Evolutionary conservation across 2,329 filamentous ascomycete species (phyloP).

Genomic region (Chaetomium strumarium): DNA sequence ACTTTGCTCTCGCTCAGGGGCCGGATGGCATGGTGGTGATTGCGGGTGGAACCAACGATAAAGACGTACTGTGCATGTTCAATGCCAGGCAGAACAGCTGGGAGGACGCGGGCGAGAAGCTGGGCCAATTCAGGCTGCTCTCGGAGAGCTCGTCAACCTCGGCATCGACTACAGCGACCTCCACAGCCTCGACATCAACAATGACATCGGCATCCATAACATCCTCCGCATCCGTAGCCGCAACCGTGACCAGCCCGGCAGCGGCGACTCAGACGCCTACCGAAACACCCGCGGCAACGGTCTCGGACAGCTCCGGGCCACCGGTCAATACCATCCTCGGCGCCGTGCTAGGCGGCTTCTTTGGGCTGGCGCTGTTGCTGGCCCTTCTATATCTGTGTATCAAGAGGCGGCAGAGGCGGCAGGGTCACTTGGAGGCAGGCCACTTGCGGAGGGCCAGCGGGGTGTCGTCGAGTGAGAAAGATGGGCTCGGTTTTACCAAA

Average conservation of each 20-base stretch:
- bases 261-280: slow-evolving; percentile 22
- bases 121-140: slow-evolving; percentile 44
- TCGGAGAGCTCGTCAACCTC: slow-evolving; percentile 30
- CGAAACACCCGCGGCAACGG: slow-evolving; percentile 2
- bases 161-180: slow-evolving; percentile 19
- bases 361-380: slow-evolving; percentile 66
- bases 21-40: slow-evolving; percentile 65
- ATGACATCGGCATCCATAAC: slow-evolving; percentile 23
- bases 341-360: slow-evolving; percentile 74
- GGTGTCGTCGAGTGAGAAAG: slow-evolving; percentile 51
- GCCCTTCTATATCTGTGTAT: slow-evolving; percentile 65
- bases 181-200: slow-evolving; percentile 27
- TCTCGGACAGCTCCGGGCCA: not conserved
- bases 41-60: slow-evolving; percentile 61
- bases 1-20: slow-evolving; percentile 67
- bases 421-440: slow-evolving; percentile 43
- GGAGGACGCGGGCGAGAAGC: slow-evolving; percentile 63
- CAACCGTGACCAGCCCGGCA: slow-evolving; percentile 23
- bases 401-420: slow-evolving; percentile 53
- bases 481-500: slow-evolving; percentile 43
- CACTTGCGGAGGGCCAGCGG: slow-evolving; percentile 40
- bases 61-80: slow-evolving; percentile 70
- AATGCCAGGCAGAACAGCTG: slow-evolving; percentile 69
- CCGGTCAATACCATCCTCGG: slow-evolving; percentile 60
- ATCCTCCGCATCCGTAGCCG: slow-evolving; percentile 21